phyloP scores from a whole-genome alignment of 371 early-diverging fungal genomes.

The Syncephalastrum sp. region DNA sequence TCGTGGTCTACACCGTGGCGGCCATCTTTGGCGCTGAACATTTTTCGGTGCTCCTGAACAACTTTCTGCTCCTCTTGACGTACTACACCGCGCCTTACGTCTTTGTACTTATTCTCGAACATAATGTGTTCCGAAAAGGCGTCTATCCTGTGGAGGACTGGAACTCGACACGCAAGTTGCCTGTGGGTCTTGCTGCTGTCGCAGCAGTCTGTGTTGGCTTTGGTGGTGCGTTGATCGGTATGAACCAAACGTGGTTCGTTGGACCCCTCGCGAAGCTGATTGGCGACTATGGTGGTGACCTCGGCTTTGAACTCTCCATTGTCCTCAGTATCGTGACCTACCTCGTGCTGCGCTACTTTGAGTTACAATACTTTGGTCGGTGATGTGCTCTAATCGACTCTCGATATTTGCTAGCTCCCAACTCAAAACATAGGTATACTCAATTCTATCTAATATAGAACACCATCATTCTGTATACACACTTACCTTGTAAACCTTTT shows the following conservation, averaged over 20 bases:
- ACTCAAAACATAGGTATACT: too few species aligned
- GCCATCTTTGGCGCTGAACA: constrained; percentile 5
- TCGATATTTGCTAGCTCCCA: too few species aligned
- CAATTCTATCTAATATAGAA: too few species aligned
- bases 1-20: background rate
- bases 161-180: constrained; percentile 19
- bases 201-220: constrained; percentile 7
- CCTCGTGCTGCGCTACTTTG: too few species aligned
- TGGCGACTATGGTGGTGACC: constrained; percentile 15
- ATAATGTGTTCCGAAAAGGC: too few species aligned
- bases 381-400: too few species aligned
- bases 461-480: too few species aligned
- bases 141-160: constrained; percentile 14
- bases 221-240: constrained; percentile 23
- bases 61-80: constrained; percentile 22
- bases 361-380: too few species aligned
- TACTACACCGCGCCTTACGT: constrained; percentile 24
- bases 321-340: too few species aligned
- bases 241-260: constrained; percentile 27
- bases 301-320: background rate
- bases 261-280: constrained; percentile 24
- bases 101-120: constrained; percentile 2
- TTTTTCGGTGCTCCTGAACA: background rate
- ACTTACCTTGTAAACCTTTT: too few species aligned
- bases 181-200: constrained; percentile 23